Conservation (phyloP, 129 eudicot genomes). For the Artemisia annua region DNA sequence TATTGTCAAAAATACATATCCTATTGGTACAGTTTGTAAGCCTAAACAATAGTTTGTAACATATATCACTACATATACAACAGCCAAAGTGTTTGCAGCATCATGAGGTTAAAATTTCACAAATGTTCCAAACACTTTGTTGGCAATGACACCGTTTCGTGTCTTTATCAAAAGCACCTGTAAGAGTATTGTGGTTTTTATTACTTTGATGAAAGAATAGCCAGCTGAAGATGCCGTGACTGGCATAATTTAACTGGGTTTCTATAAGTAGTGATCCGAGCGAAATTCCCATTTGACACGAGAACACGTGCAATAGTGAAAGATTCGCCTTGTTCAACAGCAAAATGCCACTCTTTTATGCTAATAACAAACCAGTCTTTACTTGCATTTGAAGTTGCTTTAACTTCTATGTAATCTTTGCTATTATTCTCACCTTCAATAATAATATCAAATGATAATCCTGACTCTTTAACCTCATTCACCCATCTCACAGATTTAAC, state of each 20-base stretch:
- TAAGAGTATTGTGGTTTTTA: too few relatives aligned
- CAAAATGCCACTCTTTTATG: conserved; percentile 64
- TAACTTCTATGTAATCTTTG: too few relatives aligned
- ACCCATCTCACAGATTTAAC: conserved; percentile 54
- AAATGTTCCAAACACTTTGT: neutral
- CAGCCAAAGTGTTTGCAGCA: conserved; percentile 10
- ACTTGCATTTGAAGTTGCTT: conserved; percentile 41
- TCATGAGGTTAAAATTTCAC: conserved; percentile 1
- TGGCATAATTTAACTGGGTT: conserved; percentile 59
- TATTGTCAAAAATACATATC: too few relatives aligned
- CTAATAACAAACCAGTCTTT: conserved; percentile 62
- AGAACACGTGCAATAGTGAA: conserved; percentile 61
- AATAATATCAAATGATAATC: too few relatives aligned
- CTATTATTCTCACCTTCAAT: too few relatives aligned
- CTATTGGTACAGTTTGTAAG: too few relatives aligned
- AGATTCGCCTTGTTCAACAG: too few relatives aligned
- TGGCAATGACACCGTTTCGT: too few relatives aligned
- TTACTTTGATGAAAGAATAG: too few relatives aligned
- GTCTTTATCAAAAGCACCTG: too few relatives aligned
- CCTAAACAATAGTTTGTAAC: neutral
- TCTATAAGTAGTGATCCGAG: conserved; percentile 39
- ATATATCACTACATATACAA: neutral
- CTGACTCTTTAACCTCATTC: conserved; percentile 61
- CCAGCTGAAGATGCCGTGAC: conserved; percentile 54
- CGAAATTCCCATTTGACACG: conserved; percentile 38